Percentiles rank a stretch among this genome's conserved stretches.
phyloP scores from a whole-genome alignment of 257 asterid species.

The Ligustrum vulgare region DNA sequence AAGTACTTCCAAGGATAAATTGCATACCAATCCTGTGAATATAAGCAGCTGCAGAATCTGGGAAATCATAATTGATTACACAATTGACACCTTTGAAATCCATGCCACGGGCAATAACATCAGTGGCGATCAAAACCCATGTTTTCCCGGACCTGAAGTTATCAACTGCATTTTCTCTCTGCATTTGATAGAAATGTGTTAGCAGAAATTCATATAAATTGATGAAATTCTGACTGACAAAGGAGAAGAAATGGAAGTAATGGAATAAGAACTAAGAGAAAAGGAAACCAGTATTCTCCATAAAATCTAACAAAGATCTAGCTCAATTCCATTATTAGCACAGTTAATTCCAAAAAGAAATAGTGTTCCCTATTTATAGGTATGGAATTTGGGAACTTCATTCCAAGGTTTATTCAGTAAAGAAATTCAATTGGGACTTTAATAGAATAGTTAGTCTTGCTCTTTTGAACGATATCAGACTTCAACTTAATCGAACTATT shows the following conservation, averaged over 20 bases:
- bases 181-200: constrained; percentile 19
- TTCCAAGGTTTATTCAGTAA: background rate
- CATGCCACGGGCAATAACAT: constrained; percentile 94
- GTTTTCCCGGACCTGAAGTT: constrained; percentile 87
- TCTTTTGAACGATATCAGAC: background rate
- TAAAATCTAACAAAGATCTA: too few relatives aligned
- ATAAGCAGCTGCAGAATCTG: constrained; percentile 81
- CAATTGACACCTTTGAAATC: constrained; percentile 93
- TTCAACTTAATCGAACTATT: too few relatives aligned
- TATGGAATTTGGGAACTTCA: background rate
- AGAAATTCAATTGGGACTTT: background rate
- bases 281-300: background rate
- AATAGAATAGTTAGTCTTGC: background rate
- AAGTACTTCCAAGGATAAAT: constrained; percentile 7
- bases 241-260: background rate
- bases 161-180: constrained; percentile 80
- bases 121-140: constrained; percentile 93
- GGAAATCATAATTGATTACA: constrained; percentile 87
- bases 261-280: background rate
- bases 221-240: background rate
- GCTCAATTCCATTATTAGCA: background rate
- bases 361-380: background rate
- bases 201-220: background rate
- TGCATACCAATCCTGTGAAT: constrained; percentile 82
- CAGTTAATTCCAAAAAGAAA: background rate